Evolutionary conservation across 768 basidiomycete species (phyloP), one percentile per base, ranked within the genome.

Genomic region (Gymnopilus dilepis): DNA sequence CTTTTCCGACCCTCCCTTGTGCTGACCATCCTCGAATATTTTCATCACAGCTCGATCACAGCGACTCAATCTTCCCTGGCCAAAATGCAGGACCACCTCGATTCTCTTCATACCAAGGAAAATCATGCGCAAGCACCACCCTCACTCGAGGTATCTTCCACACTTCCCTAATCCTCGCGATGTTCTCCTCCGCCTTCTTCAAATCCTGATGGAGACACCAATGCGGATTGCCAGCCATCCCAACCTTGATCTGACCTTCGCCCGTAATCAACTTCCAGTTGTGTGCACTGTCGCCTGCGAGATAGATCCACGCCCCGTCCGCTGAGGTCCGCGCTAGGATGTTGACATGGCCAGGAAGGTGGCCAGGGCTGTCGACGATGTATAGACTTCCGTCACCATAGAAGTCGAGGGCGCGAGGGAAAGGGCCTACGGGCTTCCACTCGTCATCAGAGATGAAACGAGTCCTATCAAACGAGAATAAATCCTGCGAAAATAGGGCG

Each of bases 341-440:
- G 58, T 83, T 85, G 59, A 87, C 63, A 59, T 88, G 86, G 0
- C 87, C 87, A 0, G 72, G 69, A 28, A 85, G 65, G 68, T 88
- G 86, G 0, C 87, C 86, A 0, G 85, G 78, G 3, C 85, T 79
- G 62, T 88, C 82, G 59, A 88, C 67, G 63, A 88, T 76, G 67
- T 84, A 88, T 33, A 86, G 66, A 65, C 82, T 84, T 5, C 86
- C 86, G 62, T 89, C 86, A 11, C 80, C 79, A 65, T 81, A 86
- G 64, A 78, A 81, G 72, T 88, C 86, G 26, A 80, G 64, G 4
- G 83, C 82, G 40, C 67, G 76, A 9, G 83, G 81, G 68, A 84
- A 86, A 2, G 83, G 82, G 0, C 83, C 84, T 41, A 86, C 66
- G 22, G 81, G 73, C 30, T 66, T 67, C 70, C 78, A 76, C 0